These are phyloP conservation scores for Artemisia argyi DNA, from an alignment of 129 eudicot species.

Conservation along the genomic window DNA sequence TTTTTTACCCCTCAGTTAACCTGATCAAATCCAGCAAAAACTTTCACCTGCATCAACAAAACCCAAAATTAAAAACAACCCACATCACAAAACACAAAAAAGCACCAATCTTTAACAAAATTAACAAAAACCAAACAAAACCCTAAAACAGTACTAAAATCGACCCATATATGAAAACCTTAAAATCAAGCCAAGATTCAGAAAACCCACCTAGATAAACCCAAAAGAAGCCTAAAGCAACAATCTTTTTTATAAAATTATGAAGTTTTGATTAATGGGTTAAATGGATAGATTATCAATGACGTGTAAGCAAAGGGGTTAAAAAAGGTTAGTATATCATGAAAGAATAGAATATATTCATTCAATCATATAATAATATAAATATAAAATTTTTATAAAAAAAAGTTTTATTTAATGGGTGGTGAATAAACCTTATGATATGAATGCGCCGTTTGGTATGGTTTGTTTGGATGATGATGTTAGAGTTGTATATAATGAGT, in stretches of 20 bases:
- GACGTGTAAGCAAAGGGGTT: constrained; percentile 34
- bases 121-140: constrained; percentile 25
- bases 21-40: constrained; percentile 36
- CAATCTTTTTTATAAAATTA: too few species aligned
- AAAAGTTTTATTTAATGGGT: too few species aligned
- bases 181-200: constrained; percentile 22
- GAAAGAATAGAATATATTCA: too few species aligned
- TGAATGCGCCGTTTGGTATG: too few species aligned
- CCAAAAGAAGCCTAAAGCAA: constrained; percentile 22
- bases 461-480: too few species aligned
- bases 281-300: constrained; percentile 32
- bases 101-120: constrained; percentile 13
- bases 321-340: not conserved
- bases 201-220: constrained; percentile 33
- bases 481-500: too few species aligned
- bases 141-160: constrained; percentile 27
- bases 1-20: constrained; percentile 26
- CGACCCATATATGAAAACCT: constrained; percentile 1
- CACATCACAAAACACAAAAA: constrained; percentile 21
- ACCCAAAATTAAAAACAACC: constrained; percentile 34
- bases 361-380: too few species aligned
- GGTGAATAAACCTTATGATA: not conserved
- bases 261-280: constrained; percentile 17
- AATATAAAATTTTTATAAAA: too few species aligned
- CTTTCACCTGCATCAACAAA: constrained; percentile 22